Evolutionary conservation across 768 basidiomycete genomes (phyloP), one percentile per base, ranked within the genome.

Genomic region (Fomitopsis pulvina): DNA sequence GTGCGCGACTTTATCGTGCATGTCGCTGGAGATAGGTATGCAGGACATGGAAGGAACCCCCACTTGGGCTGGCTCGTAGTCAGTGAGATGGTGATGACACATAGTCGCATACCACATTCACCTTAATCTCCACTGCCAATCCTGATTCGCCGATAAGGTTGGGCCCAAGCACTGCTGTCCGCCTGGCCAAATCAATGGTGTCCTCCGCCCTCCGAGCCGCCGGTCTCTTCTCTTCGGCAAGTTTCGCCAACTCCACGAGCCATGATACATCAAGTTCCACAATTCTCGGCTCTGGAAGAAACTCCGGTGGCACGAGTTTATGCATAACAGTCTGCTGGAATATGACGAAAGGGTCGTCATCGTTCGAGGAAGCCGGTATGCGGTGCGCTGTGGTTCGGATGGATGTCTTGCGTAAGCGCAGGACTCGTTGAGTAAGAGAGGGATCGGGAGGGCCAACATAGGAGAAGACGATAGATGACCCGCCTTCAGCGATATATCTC

Each of bases 401-500:
- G 21, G 59, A 45, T 14, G 64, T 56, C 65, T 98, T 97, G 48
- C 85, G 77, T 48, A 97, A 69, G 9, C 94, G 80, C 22, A 98
- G 72, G 1, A 89, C 85, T 34, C 71, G 88, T 9, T 80, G 79
- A 45, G 75, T 65, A 62, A 85, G 85, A 7, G 63, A 50, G 2
- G 75, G 64, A 54, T 78, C 65, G 6, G 61, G 43, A 18, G 77
- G 71, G 0, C 92, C 90, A 9, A 60, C 56, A 61, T 94, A 95
- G 7, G 87, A 81, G 66, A 93, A 90, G 14, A 97, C 91, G 57
- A 92, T 80, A 5, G 90, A 87, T 18, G 91, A 87, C 18, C 88
- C 91, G n/a, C 95, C 95, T 70, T 97, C 95, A 0, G 91, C 84
- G 20, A 92, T 69, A 62, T 97, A 98, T 54, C 63, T 68, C 93